Evolutionary conservation across 805 yeast genomes (phyloP).

Genomic region (Pichia pseudocactophila): DNA sequence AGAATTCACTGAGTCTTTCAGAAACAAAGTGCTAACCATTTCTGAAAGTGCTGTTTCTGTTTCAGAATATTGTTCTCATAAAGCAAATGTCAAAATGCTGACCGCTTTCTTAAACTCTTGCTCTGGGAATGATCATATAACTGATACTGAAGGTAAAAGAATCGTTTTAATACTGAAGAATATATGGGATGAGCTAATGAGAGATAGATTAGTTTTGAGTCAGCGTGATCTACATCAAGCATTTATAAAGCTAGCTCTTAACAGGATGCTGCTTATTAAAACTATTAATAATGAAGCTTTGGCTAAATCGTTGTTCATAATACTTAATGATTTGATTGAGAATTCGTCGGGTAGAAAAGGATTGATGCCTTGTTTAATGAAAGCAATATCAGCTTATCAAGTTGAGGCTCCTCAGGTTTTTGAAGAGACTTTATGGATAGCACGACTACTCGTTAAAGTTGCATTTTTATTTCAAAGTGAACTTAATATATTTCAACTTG

Average conservation of each 20-base stretch:
- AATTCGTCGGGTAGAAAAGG: conserved; percentile 57
- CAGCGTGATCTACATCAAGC: conserved; percentile 56
- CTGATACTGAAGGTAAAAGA: conserved; percentile 10
- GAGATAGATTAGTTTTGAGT: conserved; percentile 52
- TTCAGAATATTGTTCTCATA: conserved; percentile 16
- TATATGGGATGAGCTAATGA: conserved; percentile 52
- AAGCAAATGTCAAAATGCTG: conserved; percentile 13
- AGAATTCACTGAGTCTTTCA: conserved; percentile 1
- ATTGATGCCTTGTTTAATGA: conserved; percentile 52
- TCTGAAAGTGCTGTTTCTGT: conserved; percentile 10
- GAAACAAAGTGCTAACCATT: conserved; percentile 7
- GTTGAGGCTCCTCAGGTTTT: conserved; percentile 25
- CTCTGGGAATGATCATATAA: conserved; percentile 5
- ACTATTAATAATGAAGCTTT: conserved; percentile 28
- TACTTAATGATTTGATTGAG: conserved; percentile 37
- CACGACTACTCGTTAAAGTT: conserved; percentile 36
- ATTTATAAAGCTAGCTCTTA: conserved; percentile 44
- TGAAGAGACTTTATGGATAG: conserved; percentile 41
- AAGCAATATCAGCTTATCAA: conserved; percentile 38
- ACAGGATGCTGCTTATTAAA: conserved; percentile 31
- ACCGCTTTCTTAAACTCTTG: conserved; percentile 9
- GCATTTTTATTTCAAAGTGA: conserved; percentile 45
- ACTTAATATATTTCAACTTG: conserved; percentile 50
- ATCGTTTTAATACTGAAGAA: conserved; percentile 30
- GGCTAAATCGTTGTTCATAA: conserved; percentile 23